phyloP scores from a whole-genome alignment of 371 early-diverging fungal species.

The Lichtheimia corymbifera region DNA sequence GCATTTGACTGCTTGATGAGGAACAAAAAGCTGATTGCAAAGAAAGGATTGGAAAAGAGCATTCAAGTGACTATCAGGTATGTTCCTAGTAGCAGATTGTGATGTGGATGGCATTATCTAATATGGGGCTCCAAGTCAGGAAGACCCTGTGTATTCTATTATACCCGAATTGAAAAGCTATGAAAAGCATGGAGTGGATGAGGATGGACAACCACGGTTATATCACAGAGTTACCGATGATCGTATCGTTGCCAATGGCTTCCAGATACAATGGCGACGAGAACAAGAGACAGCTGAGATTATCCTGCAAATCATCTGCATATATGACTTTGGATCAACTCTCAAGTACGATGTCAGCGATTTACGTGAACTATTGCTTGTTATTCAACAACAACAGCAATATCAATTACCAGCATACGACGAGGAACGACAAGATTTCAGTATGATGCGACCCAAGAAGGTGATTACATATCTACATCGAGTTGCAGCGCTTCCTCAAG shows the following conservation, averaged over 20 bases:
- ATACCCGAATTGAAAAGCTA: conserved; percentile 16
- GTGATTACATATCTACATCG: too few species aligned
- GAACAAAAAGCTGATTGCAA: not conserved
- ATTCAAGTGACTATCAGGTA: conserved; percentile 2
- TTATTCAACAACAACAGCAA: not conserved
- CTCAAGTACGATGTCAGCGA: not conserved
- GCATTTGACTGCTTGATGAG: not conserved
- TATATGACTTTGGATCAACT: not conserved
- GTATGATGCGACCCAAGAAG: too few species aligned
- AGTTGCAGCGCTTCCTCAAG: too few species aligned
- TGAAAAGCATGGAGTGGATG: conserved; percentile 15
- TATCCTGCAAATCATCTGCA: not conserved
- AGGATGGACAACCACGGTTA: not conserved
- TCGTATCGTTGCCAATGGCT: conserved; percentile 30
- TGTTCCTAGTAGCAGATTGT: too few species aligned
- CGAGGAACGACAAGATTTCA: too few species aligned
- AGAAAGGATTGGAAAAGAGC: too few species aligned
- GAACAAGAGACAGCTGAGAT: not conserved
- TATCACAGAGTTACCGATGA: conserved; percentile 26
- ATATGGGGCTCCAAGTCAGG: conserved; percentile 1
- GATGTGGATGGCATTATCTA: not conserved
- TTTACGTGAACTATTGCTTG: conserved; percentile 1
- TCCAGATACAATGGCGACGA: conserved; percentile 27
- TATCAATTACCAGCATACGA: not conserved
- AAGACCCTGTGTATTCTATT: conserved; percentile 19